A percentile compares a stretch with the other conserved stretches of the same genome.
These are phyloP conservation scores for Coniochaeta sp. DNA, from an alignment of 2,329 filamentous ascomycete species.

Conservation along the genomic window DNA sequence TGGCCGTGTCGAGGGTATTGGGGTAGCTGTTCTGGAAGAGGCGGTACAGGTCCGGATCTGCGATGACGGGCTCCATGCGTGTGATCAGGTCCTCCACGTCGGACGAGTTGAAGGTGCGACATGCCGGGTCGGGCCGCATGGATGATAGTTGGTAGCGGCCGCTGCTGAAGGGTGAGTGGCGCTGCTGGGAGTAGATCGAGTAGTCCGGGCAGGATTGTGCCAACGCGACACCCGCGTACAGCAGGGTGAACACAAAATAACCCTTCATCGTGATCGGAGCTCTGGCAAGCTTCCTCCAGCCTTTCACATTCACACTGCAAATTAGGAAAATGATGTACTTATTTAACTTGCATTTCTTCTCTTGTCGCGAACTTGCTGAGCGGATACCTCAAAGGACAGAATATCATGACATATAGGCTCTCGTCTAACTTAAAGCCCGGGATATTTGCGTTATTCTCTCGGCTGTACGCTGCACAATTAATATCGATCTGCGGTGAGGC, in stretches of 20 bases:
- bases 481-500: neutral
- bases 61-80: slow-evolving; percentile 59
- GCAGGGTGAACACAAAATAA: neutral
- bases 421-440: neutral
- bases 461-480: slow-evolving; percentile 1
- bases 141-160: slow-evolving; percentile 71
- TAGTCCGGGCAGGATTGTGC: slow-evolving; percentile 54
- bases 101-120: slow-evolving; percentile 73
- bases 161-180: slow-evolving; percentile 65
- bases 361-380: neutral
- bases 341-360: no score
- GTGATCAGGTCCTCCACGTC: slow-evolving; percentile 70
- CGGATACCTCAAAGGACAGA: neutral
- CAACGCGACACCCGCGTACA: neutral
- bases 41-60: slow-evolving; percentile 67
- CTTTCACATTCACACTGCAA: neutral
- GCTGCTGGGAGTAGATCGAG: slow-evolving; percentile 46
- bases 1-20: slow-evolving; percentile 67
- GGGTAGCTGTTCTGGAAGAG: slow-evolving; percentile 68
- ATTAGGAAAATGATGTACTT: neutral
- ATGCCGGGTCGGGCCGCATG: slow-evolving; percentile 68
- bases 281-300: neutral
- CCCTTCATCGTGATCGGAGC: neutral
- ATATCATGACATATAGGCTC: neutral
- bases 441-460: neutral